Base-by-base conservation (phyloP, 2,329 filamentous ascomycete genomes). In the Scleromitrula shiraiana region DNA sequence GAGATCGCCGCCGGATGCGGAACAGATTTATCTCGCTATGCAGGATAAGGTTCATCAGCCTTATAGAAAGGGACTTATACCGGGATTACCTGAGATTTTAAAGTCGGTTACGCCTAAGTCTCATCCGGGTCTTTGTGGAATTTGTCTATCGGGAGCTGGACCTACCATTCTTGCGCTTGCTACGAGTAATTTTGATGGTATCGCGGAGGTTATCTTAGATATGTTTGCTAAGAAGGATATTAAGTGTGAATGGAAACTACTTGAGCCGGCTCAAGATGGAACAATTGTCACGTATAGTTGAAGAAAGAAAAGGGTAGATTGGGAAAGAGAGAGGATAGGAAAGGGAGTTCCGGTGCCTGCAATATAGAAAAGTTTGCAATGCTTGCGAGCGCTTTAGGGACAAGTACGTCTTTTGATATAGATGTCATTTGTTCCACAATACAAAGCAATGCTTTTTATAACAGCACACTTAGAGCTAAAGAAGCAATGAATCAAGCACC, bases 11-110 rank as follows among this genome's bases (percentile, higher is more conserved):
- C 91, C 90, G 2, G 85, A 96, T 63, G 84, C 93, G 19, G 84
- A 94, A 60, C 84, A 95, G 67, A 98, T 98, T 65, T 94, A 94
- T 71, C 82, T 94, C 40, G 91, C 90, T 39, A 98, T 98, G 93
- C 93, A 97, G 70, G 93, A 98, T 72, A 95, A 90, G 69, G 81
- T 98, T 52, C 93, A 98, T 70, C 93, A 98, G 68, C 93, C 89
- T 36, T 97, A 98, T 72, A 84, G 93, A 46, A 84, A 93, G 68
- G 84, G 78, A 2, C 78, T 98, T 53, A 95, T 98, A 58, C 93
- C 93, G 1, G 93, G 91, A 0, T 76, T 98, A 49, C 85, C 86
- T 14, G 85, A 95, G 64, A 91, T 98, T 46, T 80, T 98, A 44
- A 80, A 88, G 65, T 91, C 85, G 51, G 90, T 97, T 73, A 95